phyloP scores from a whole-genome alignment of 495 filamentous ascomycete genomes.

The Talaromyces proteolyticus region DNA sequence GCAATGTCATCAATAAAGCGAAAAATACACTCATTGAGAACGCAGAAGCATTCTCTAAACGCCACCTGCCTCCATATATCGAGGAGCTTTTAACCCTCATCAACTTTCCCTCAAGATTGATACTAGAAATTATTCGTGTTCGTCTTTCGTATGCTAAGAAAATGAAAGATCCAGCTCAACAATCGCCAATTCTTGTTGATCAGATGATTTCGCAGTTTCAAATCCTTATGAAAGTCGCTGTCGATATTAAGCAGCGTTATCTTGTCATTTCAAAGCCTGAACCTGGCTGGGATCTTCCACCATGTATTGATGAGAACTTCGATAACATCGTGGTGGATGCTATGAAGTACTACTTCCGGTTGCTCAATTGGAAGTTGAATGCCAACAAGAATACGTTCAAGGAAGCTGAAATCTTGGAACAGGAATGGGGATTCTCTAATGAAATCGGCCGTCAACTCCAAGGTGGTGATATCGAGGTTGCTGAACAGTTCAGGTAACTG shows the following conservation, averaged over 20 bases:
- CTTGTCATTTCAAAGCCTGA: constrained; percentile 77
- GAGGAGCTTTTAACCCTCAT: constrained; percentile 93
- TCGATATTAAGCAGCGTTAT: constrained; percentile 87
- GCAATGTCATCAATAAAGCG: constrained; percentile 82
- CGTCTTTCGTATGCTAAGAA: constrained; percentile 87
- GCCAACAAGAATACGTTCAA: constrained; percentile 99
- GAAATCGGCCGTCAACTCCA: constrained; percentile 82
- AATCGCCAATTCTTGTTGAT: constrained; percentile 85
- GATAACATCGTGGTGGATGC: constrained; percentile 94
- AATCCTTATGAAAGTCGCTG: constrained; percentile 83
- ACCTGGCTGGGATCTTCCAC: constrained; percentile 89
- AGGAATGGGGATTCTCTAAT: constrained; percentile 96
- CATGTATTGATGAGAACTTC: constrained; percentile 95
- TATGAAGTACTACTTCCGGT: constrained; percentile 93
- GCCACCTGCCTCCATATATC: constrained; percentile 93
- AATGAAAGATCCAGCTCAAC: constrained; percentile 84
- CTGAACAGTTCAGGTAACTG: constrained; percentile 85
- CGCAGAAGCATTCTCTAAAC: constrained; percentile 75
- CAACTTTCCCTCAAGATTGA: constrained; percentile 91
- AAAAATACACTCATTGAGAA: constrained; percentile 89
- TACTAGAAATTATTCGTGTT: constrained; percentile 93
- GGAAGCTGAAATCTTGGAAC: constrained; percentile 92
- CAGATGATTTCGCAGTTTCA: constrained; percentile 98
- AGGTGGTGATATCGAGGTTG: constrained; percentile 92
- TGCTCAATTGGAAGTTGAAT: constrained; percentile 94